These are phyloP conservation scores for Powellomyces hirtus DNA, from an alignment of 192 early-diverging fungal genomes.

Conservation along the genomic window DNA sequence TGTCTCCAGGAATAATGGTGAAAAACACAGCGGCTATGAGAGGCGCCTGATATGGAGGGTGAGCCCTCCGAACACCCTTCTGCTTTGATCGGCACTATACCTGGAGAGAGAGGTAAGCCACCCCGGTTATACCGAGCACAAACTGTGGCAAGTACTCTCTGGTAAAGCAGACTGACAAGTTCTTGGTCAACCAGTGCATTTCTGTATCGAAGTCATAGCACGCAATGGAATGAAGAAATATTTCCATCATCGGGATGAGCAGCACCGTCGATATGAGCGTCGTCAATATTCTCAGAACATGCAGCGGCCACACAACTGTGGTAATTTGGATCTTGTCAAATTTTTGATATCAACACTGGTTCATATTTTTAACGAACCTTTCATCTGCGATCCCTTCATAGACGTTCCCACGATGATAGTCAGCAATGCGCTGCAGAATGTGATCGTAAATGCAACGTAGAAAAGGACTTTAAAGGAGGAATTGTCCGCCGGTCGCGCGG, in stretches of 20 bases:
- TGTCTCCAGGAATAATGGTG: constrained; percentile 3
- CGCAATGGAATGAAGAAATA: constrained; percentile 8
- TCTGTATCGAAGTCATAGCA: constrained; percentile 15
- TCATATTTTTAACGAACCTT: constrained; percentile 3
- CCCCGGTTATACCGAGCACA: background rate
- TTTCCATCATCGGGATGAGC: constrained; percentile 28
- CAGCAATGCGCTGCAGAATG: background rate
- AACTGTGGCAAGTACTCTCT: background rate
- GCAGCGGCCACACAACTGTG: constrained; percentile 28
- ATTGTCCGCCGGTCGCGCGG: background rate
- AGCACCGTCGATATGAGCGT: constrained; percentile 21
- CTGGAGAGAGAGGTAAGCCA: constrained; percentile 15
- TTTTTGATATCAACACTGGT: background rate
- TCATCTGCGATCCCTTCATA: constrained; percentile 20
- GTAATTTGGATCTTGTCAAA: background rate
- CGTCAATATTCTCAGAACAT: constrained; percentile 12
- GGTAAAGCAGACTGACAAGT: constrained; percentile 1
- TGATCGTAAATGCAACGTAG: constrained; percentile 11
- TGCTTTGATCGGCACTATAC: background rate
- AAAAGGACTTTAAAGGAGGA: background rate
- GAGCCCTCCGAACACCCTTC: background rate
- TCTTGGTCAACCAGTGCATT: background rate
- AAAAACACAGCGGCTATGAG: constrained; percentile 16
- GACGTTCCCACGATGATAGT: constrained; percentile 12
- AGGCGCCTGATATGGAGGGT: background rate